phyloP scores from a whole-genome alignment of 1,139 yeast species.

The Kodamaea fungicola region DNA sequence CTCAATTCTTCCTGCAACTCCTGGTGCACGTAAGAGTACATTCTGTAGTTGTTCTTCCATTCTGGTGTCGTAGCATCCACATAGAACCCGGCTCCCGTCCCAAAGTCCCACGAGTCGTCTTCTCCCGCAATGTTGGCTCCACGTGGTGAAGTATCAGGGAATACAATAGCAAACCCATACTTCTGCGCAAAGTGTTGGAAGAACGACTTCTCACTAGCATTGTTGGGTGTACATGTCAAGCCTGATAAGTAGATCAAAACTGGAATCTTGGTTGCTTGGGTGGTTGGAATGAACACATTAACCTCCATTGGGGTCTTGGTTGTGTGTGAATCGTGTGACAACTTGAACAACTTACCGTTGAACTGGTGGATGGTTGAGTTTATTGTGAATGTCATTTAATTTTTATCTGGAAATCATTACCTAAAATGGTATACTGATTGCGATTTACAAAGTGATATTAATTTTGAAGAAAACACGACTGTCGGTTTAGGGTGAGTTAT shows the following conservation, averaged over 20 bases:
- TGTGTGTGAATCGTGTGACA: conserved; percentile 64
- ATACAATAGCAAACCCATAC: conserved; percentile 82
- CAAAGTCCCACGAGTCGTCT: conserved; percentile 84
- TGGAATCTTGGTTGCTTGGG: conserved; percentile 46
- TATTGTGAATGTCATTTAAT: conserved; percentile 4
- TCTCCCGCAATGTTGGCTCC: conserved; percentile 85
- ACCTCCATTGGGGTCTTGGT: conserved; percentile 79
- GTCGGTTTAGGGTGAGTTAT: too few species aligned
- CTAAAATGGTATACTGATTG: too few species aligned
- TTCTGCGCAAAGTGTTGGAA: conserved; percentile 79
- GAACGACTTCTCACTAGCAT: conserved; percentile 92
- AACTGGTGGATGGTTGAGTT: conserved; percentile 59
- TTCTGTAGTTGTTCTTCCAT: conserved; percentile 69
- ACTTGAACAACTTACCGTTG: conserved; percentile 74
- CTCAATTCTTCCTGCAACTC: conserved; percentile 62
- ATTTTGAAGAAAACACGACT: too few species aligned
- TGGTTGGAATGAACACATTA: conserved; percentile 72
- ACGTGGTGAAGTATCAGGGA: conserved; percentile 96
- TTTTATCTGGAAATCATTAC: too few species aligned
- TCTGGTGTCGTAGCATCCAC: conserved; percentile 77
- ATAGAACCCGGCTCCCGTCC: conserved; percentile 94
- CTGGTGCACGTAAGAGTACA: conserved; percentile 78
- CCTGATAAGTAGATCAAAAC: conserved; percentile 83
- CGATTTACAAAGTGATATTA: too few species aligned
- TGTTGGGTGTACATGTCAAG: conserved; percentile 88